Evolutionary conservation across 2,329 filamentous ascomycete genomes (phyloP).

Genomic region (Capronia epimyces): DNA sequence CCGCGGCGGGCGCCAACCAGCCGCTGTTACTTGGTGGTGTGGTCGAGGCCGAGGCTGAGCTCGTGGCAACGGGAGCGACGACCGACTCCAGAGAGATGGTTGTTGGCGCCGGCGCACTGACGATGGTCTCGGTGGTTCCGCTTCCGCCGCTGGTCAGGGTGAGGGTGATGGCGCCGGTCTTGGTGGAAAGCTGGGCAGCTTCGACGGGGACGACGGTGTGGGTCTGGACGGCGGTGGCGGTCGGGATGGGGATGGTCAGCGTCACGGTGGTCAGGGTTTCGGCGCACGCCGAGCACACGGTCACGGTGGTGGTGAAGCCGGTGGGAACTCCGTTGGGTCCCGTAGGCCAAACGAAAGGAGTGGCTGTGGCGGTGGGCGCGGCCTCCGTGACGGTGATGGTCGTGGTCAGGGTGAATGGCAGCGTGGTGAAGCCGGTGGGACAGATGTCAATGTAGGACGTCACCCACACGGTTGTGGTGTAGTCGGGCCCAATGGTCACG

Average conservation of each 20-base stretch:
- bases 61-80: not conserved
- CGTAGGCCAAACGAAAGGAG: conserved; percentile 27
- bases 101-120: not conserved
- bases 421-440: conserved; percentile 40
- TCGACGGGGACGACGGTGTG: conserved; percentile 13
- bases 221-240: conserved; percentile 16
- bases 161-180: no score
- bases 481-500: not conserved
- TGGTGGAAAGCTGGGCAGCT: not conserved
- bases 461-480: conserved; percentile 10
- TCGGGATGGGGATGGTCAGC: conserved; percentile 16
- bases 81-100: not conserved
- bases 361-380: conserved; percentile 16
- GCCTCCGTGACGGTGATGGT: conserved; percentile 6
- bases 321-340: conserved; percentile 31
- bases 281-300: conserved; percentile 38
- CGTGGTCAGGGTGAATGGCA: conserved; percentile 12
- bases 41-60: not conserved
- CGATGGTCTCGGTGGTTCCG: not conserved
- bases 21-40: not conserved
- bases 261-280: conserved; percentile 13
- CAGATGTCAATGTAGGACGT: conserved; percentile 42
- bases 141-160: not conserved
- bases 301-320: conserved; percentile 40
- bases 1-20: conserved; percentile 4